Conservation (phyloP, 768 basidiomycete genomes). For the Trametes gibbosa region DNA sequence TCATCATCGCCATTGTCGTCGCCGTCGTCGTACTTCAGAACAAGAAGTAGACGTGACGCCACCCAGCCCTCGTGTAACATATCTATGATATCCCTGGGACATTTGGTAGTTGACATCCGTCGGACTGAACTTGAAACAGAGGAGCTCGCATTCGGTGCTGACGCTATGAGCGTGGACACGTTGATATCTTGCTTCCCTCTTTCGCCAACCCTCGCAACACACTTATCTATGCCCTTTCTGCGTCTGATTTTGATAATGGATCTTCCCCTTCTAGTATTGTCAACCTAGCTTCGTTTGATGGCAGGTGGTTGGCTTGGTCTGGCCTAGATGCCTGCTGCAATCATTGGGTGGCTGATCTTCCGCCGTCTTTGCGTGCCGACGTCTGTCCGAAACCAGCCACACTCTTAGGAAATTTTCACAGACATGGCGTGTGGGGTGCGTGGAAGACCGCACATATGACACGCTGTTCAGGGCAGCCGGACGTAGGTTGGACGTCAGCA, state of each 20-base stretch:
- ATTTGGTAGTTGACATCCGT: slow-evolving; percentile 1
- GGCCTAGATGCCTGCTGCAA: slow-evolving; percentile 1
- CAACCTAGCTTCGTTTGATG: background rate
- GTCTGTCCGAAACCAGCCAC: slow-evolving; percentile 3
- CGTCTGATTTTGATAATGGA: slow-evolving; percentile 6
- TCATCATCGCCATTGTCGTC: slow-evolving; percentile 65
- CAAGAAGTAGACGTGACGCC: slow-evolving; percentile 32
- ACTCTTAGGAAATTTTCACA: background rate
- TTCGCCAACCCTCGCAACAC: slow-evolving; percentile 1
- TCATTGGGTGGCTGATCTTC: background rate
- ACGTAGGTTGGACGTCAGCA: slow-evolving; percentile 4
- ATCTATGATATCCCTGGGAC: slow-evolving; percentile 13
- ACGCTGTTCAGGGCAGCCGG: background rate
- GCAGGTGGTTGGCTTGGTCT: background rate
- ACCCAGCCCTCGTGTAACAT: slow-evolving; percentile 3
- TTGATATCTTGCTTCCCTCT: background rate
- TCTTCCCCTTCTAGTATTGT: slow-evolving; percentile 2
- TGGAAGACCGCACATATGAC: background rate
- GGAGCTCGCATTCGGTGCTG: background rate
- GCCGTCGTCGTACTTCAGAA: slow-evolving; percentile 52
- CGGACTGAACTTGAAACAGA: slow-evolving; percentile 6
- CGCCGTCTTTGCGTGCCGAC: background rate
- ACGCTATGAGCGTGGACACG: background rate
- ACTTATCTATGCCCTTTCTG: slow-evolving; percentile 16
- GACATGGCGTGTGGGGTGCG: slow-evolving; percentile 5